Conservation (phyloP, 495 filamentous ascomycete genomes). For the Neurospora terricola region DNA sequence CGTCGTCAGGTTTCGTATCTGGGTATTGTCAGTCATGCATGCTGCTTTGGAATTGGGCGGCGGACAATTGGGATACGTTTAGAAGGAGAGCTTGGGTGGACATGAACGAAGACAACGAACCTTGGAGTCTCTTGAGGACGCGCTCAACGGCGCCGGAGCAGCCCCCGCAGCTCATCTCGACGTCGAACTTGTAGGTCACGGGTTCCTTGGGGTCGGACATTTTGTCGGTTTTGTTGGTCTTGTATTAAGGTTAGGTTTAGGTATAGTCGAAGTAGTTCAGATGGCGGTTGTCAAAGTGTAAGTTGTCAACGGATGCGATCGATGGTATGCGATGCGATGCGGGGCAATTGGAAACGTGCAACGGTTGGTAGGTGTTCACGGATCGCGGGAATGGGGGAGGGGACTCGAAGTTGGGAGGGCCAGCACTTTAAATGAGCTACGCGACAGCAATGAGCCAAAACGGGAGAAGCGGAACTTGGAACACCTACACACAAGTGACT, state of each 20-base stretch:
- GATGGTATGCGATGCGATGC: not conserved
- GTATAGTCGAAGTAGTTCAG: not conserved
- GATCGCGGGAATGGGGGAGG: not conserved
- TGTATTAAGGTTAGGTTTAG: not conserved
- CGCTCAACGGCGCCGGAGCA: conserved; percentile 63
- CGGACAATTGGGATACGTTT: not conserved
- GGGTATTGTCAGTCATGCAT: conserved; percentile 14
- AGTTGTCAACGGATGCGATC: not conserved
- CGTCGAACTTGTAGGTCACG: conserved; percentile 52
- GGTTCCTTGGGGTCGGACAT: conserved; percentile 24
- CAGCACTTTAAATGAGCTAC: not conserved
- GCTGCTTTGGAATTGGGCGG: not conserved
- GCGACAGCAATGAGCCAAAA: not conserved
- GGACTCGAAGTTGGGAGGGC: not conserved
- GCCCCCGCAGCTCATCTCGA: conserved; percentile 56
- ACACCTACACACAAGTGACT: not conserved
- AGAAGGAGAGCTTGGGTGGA: not conserved
- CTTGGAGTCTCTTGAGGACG: conserved; percentile 92
- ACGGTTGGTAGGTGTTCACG: not conserved
- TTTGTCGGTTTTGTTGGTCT: conserved; percentile 7
- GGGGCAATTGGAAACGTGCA: not conserved
- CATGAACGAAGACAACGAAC: conserved; percentile 35
- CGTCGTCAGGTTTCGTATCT: not conserved
- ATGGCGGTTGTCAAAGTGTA: not conserved
- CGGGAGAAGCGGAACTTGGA: not conserved